A percentile compares a stretch with the other conserved stretches of the same genome.
Conservation (phyloP, 2,329 filamentous ascomycete species). For the Neurospora sp. region DNA sequence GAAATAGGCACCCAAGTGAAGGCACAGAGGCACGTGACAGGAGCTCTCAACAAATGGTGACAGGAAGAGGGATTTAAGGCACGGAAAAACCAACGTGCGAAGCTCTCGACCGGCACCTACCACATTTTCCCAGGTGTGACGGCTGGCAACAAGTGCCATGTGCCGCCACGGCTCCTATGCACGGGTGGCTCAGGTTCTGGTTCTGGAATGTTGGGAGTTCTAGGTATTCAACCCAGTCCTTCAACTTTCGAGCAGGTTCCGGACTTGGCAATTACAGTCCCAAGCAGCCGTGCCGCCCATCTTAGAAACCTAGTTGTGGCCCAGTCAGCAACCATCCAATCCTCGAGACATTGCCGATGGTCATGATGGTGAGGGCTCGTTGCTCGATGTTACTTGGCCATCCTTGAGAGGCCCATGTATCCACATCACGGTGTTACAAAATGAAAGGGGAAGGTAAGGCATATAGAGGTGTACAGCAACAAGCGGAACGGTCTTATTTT, state of each 20-base stretch:
- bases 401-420: neutral
- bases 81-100: neutral
- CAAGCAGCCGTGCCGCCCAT: no score
- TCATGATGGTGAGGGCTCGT: no score
- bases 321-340: no score
- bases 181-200: neutral
- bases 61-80: neutral
- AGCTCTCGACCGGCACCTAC: neutral
- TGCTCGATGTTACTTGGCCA: no score
- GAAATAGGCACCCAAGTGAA: neutral
- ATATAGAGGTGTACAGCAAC: neutral
- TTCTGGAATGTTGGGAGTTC: neutral
- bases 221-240: no score
- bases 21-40: neutral
- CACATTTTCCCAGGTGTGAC: neutral
- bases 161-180: neutral
- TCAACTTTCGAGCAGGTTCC: no score
- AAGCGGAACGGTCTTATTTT: neutral
- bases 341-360: no score
- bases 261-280: no score
- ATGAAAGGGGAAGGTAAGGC: neutral
- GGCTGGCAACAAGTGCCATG: neutral
- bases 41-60: neutral
- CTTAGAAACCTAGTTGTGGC: no score
- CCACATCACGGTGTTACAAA: neutral